Evolutionary conservation across 768 basidiomycete genomes (phyloP), one percentile per base, ranked within the genome.

Genomic region (Lentinula guzmanii): DNA sequence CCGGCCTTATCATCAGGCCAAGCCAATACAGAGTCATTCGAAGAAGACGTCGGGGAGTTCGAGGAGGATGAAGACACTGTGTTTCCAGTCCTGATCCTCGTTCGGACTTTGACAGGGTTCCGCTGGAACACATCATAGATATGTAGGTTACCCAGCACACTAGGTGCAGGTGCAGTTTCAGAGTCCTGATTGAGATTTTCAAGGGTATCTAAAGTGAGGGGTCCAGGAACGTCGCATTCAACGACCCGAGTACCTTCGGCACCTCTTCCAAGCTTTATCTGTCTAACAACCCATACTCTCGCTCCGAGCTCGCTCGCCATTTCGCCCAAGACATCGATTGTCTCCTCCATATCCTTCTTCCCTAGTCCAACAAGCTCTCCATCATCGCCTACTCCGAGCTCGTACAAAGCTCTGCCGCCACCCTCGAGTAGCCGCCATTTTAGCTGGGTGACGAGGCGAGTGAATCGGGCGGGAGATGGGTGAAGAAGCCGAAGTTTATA

Each of bases 291-390:
- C 52, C 95, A 86, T 60, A 97, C 93, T 28, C 91, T 91, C 0
- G 93, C 95, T 1, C 93, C 94, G 43, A 98, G 89, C 69, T 96
- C 94, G 28, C 88, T 86, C 0, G 95, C 94, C 95, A 98, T 98
- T 78, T 85, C 86, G 70, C 91, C 91, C 13, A 98, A 83, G 8
- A 41, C 39, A 67, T 87, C 86, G 42, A 98, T 75, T 2, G 90
- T 93, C 65, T 82, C 82, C 61, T 91, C 89, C 65, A 98, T 84
- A 70, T 95, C 89, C 2, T 74, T 72, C 63, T 83, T 77, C 3
- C 82, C 77, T 5, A 98, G 82, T 1, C 95, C 95, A 55, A 97
- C 82, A 33, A 97, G 85, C 4, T 86, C 83, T 1, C 95, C 95
- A 1, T 90, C 89, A 70, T 98, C 95, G 24, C 90, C 87, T 0